Evolutionary conservation across 2,329 filamentous ascomycete genomes (phyloP), one percentile per base, ranked within the genome.

Genomic region (Colletotrichum caudatum): DNA sequence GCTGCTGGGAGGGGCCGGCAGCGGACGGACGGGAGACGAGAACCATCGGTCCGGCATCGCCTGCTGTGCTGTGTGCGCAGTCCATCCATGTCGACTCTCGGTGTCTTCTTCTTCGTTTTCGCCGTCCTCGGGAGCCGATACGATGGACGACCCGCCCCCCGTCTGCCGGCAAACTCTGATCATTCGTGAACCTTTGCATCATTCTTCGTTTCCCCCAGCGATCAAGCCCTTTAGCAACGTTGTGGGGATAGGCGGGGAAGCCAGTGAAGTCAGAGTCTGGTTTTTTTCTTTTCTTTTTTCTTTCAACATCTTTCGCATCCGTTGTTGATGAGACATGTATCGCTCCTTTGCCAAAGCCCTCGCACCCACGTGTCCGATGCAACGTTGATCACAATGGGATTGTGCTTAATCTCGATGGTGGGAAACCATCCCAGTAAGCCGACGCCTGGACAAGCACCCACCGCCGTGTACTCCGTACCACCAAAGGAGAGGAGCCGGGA

Each of bases 201-300:
- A 53, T 64, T 37, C 57, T 59, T 69, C 64, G 57, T 59, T 44
- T 63, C 59, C 69, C 64, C 64, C 64, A 63, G 51, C 51, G 44
- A 68, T 63, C 64, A 68, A 64, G 53, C 64, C 58, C 58, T n/a
- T 58, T 57, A 48, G 11, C 37, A 61, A 48, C 20, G 46, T 50
- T 48, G 60, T 51, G 37, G 54, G 26, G 44, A n/a, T n/a, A 39
- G 39, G 69, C 60, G 66, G 69, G 60, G 69, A 61, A 57, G 39
- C 33, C 26, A 54, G 44, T n/a, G 8, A 46, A 46, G 2, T 46
- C 44, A 11, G 44, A 60, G 29, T 50, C 48, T 37, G 66, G 70
- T 70, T 70, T 29, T 29, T 29, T 29, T 4, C 5, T 4, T 29
- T 29, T 29, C 29, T 29, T 29, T 29, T 29, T 29, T 29, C 3